phyloP scores from a whole-genome alignment of 129 eudicot genomes.

The Flaveria linearis region DNA sequence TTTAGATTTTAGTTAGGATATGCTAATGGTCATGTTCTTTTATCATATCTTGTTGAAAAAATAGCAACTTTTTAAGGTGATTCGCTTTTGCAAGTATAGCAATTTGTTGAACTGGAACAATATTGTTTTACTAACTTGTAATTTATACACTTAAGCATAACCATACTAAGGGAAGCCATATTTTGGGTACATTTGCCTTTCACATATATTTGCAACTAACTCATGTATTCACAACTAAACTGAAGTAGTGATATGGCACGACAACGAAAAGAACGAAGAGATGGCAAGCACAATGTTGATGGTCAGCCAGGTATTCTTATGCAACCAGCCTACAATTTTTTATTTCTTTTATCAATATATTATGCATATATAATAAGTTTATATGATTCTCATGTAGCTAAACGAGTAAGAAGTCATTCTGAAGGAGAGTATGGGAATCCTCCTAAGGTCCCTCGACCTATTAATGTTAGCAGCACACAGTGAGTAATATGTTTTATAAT shows the following conservation, averaged over 20 bases:
- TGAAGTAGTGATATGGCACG: conserved; percentile 27
- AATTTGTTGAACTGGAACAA: not conserved
- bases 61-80: not conserved
- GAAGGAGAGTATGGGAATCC: conserved; percentile 10
- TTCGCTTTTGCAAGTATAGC: not conserved
- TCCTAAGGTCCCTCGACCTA: conserved; percentile 23
- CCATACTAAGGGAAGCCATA: not conserved
- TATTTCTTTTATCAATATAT: not conserved
- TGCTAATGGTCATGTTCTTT: not conserved
- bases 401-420: conserved; percentile 25
- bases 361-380: conserved; percentile 1
- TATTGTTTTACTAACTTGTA: conserved; percentile 1
- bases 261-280: not conserved
- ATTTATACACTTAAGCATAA: not conserved
- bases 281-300: not conserved
- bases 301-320: conserved; percentile 22
- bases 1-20: not conserved
- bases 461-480: conserved; percentile 19
- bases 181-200: not conserved
- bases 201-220: not conserved
- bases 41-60: not conserved
- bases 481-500: conserved; percentile 14
- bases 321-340: not conserved
- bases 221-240: no score
- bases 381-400: conserved; percentile 22